phyloP scores from a whole-genome alignment of 2,329 filamentous ascomycete species.

The Microsporum audouinii region DNA sequence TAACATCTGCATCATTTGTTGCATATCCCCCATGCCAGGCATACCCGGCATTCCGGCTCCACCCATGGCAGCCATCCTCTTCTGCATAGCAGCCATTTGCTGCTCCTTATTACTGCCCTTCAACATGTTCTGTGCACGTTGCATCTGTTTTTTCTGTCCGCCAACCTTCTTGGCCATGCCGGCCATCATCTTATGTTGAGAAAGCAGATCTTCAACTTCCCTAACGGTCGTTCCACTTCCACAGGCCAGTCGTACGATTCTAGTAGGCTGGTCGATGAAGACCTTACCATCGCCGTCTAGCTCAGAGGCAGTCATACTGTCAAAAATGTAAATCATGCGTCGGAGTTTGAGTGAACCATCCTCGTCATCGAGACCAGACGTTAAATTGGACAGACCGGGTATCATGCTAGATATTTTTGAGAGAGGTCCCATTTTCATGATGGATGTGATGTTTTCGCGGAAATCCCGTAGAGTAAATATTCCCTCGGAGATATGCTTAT shows the following conservation, averaged over 20 bases:
- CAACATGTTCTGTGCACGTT: slow-evolving; percentile 82
- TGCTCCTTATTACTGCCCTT: slow-evolving; percentile 82
- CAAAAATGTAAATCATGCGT: slow-evolving; percentile 98
- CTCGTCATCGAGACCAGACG: slow-evolving; percentile 93
- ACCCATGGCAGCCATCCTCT: slow-evolving; percentile 85
- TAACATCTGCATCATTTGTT: slow-evolving; percentile 97
- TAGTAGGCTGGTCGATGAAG: slow-evolving; percentile 79
- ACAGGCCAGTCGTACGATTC: slow-evolving; percentile 82
- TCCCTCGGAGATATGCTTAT: slow-evolving; percentile 96
- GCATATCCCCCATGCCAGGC: slow-evolving; percentile 66
- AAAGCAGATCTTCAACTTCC: slow-evolving; percentile 94
- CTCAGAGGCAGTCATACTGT: slow-evolving; percentile 94
- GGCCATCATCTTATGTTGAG: slow-evolving; percentile 97
- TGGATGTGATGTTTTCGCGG: slow-evolving; percentile 88
- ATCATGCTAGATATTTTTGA: slow-evolving; percentile 99
- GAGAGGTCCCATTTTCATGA: slow-evolving; percentile 98
- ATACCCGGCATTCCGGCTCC: slow-evolving; percentile 48
- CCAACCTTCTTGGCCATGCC: slow-evolving; percentile 99
- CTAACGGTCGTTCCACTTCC: slow-evolving; percentile 83
- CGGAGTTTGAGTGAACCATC: slow-evolving; percentile 88
- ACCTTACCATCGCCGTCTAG: slow-evolving; percentile 91
- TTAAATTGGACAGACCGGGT: slow-evolving; percentile 83
- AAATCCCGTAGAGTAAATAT: slow-evolving; percentile 93
- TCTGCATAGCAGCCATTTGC: slow-evolving; percentile 95
- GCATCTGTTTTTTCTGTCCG: slow-evolving; percentile 95